Conservation (phyloP, 2,329 filamentous ascomycete species). For the Diaporthe velutina region DNA sequence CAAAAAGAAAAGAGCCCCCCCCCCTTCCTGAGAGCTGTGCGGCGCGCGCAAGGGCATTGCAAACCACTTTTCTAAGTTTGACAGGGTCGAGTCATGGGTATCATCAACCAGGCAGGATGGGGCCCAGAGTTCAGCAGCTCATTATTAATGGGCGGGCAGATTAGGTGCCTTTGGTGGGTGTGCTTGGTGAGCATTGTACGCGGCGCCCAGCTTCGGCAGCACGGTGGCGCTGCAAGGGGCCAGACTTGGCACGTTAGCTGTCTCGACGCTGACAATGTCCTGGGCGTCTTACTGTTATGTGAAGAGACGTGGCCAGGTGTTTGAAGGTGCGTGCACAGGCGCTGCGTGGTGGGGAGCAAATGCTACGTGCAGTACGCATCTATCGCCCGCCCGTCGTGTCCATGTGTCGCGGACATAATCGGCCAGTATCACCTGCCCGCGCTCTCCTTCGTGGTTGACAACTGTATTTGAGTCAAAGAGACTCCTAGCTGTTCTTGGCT, state of each 20-base stretch:
- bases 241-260: constrained; percentile 17
- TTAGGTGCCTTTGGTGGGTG: neutral
- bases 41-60: constrained; percentile 14
- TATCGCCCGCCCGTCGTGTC: neutral
- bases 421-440: neutral
- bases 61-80: constrained; percentile 29
- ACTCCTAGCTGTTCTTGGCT: neutral
- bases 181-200: neutral
- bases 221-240: constrained; percentile 12
- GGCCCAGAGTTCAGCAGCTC: neutral
- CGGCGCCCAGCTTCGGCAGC: constrained; percentile 17
- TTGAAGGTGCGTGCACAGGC: constrained; percentile 1
- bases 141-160: neutral
- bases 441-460: neutral
- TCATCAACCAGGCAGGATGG: neutral
- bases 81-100: constrained; percentile 28
- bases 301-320: neutral
- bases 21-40: neutral
- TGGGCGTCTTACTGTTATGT: neutral
- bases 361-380: constrained; percentile 1
- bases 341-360: neutral
- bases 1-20: neutral
- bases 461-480: neutral
- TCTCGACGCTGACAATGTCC: constrained; percentile 16
- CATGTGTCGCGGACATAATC: too few species aligned